Evolutionary conservation across 2,329 filamentous ascomycete species (phyloP), one percentile per base, ranked within the genome.

Genomic region (Aspergillus sojae): DNA sequence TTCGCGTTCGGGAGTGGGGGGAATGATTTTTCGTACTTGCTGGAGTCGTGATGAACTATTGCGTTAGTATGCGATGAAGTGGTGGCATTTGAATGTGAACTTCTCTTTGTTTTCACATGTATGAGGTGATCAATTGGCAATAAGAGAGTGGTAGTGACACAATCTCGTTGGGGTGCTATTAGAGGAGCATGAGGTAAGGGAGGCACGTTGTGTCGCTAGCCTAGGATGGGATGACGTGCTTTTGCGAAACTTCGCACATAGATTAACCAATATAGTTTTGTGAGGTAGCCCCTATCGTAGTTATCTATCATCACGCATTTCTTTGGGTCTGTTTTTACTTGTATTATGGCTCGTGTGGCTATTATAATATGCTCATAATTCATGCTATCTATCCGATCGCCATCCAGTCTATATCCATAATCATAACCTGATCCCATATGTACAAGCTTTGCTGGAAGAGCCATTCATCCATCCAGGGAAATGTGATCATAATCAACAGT

Each of bases 1-100:
- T 71, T 72, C 63, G 70, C 70, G 1, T 72, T 72, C 60, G 66
- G 68, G 34, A 64, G 63, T 30, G 67, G 64, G 12, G 63, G 65
- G 34, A 58, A 64, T 46, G 67, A 68, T 12, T 66, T 67, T 50
- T 65, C 67, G 12, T 65, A 66, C 28, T 61, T 64, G 41, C 21
- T 66, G 4, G 62, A 39, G 4, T 34, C 58, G 21, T 62, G 55
- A 65, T 23, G 26, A 26, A 28, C 3, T 16, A 50, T 50, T 50
- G 46, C 46, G 46, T 50, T 50, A 50, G 46, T 7, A 10, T 28
- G 9, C 23, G 26, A 14, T 50, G 46, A n/a, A 19, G 30, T 34
- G 52, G n/a, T 54, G 52, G 30, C 4, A 36, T 34, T 36, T 3
- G 19, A 19, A 36, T 23, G 28, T 21, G 52, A 12, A 23, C 21